Conservation (phyloP, 148 eudicot genomes). For the Fagopyrum esculentum region DNA sequence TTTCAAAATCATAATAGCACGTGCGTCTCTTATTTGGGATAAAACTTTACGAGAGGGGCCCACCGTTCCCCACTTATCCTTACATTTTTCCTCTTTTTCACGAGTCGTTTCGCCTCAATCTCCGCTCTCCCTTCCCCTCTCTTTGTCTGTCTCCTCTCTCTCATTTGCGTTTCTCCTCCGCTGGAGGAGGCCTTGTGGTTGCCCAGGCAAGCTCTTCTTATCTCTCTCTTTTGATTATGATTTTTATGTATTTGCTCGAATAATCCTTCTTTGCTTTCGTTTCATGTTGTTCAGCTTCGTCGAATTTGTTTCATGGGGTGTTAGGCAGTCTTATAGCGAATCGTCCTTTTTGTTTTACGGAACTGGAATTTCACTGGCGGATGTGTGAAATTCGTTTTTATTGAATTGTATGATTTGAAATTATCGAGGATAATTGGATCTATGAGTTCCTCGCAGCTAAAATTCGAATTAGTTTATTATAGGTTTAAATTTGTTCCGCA, state of each 20-base stretch:
- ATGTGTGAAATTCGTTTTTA: neutral
- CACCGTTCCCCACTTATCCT: constrained; percentile 3
- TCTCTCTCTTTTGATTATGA: neutral
- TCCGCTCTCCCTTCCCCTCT: constrained; percentile 3
- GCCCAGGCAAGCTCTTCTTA: constrained; percentile 9
- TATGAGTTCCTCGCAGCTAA: neutral
- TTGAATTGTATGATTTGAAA: neutral
- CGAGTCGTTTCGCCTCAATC: constrained; percentile 2
- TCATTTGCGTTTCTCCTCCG: constrained; percentile 13
- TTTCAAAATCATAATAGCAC: neutral
- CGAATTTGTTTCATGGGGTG: neutral
- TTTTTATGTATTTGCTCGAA: neutral
- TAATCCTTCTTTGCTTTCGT: neutral
- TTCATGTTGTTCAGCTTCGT: neutral
- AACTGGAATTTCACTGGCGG: neutral
- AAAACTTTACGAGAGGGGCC: neutral
- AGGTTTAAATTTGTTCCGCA: neutral
- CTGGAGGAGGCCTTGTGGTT: constrained; percentile 12
- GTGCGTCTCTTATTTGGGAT: neutral
- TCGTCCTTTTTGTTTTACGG: neutral
- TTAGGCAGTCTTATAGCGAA: neutral
- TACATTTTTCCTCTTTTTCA: neutral
- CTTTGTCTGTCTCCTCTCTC: constrained; percentile 1
- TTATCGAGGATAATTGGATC: neutral
- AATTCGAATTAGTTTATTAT: neutral